phyloP scores from a whole-genome alignment of 805 yeast genomes.

The Naumovozyma castellii region DNA sequence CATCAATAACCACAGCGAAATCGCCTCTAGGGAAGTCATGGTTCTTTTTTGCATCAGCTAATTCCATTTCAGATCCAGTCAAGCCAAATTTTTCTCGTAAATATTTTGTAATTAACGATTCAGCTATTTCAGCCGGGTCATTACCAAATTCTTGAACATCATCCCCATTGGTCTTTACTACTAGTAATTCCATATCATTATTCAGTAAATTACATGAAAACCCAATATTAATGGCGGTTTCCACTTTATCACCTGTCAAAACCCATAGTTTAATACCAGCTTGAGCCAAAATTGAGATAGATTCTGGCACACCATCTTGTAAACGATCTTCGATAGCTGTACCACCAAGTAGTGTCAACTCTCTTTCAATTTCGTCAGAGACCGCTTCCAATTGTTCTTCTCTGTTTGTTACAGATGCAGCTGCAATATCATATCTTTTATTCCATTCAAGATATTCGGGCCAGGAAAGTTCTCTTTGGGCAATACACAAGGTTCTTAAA shows the following conservation, averaged over 20 bases:
- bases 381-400: slow-evolving; percentile 66
- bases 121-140: slow-evolving; percentile 35
- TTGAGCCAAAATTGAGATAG: slow-evolving; percentile 55
- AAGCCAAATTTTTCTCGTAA: slow-evolving; percentile 46
- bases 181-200: slow-evolving; percentile 65
- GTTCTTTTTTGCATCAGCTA: slow-evolving; percentile 41
- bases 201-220: slow-evolving; percentile 72
- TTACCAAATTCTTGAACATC: slow-evolving; percentile 39
- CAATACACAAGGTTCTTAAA: slow-evolving; percentile 71
- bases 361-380: slow-evolving; percentile 63
- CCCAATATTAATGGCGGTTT: slow-evolving; percentile 81
- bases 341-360: slow-evolving; percentile 61
- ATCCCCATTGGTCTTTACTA: slow-evolving; percentile 42
- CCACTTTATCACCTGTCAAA: slow-evolving; percentile 81
- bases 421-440: slow-evolving; percentile 50
- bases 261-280: slow-evolving; percentile 86
- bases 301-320: slow-evolving; percentile 81
- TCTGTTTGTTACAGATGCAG: slow-evolving; percentile 53
- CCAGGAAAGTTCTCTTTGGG: slow-evolving; percentile 59
- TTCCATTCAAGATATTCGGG: slow-evolving; percentile 55
- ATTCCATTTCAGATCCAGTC: slow-evolving; percentile 50
- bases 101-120: slow-evolving; percentile 42
- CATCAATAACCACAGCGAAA: slow-evolving; percentile 67
- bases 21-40: slow-evolving; percentile 63
- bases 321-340: slow-evolving; percentile 81